Conservation (phyloP, 2,329 filamentous ascomycete species). For the Cordyceps fumosorosea region DNA sequence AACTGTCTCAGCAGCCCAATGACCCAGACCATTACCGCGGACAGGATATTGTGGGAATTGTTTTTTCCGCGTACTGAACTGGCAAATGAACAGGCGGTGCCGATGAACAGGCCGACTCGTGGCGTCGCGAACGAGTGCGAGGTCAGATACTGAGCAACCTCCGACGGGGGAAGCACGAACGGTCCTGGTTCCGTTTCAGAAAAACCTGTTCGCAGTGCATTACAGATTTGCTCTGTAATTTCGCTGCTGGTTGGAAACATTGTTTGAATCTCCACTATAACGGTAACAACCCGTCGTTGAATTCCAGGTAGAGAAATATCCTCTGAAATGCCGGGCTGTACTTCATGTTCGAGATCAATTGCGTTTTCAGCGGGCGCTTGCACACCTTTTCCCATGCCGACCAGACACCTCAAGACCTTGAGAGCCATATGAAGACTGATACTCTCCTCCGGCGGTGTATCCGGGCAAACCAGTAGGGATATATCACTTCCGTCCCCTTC, state of each 20-base stretch:
- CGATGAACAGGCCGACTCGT: conserved; percentile 61
- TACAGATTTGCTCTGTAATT: conserved; percentile 64
- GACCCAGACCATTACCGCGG: conserved; percentile 53
- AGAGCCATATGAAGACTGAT: conserved; percentile 42
- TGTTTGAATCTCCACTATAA: conserved; percentile 40
- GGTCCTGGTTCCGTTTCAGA: conserved; percentile 67
- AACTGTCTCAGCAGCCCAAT: conserved; percentile 55
- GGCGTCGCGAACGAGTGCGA: conserved; percentile 54
- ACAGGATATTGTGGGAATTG: conserved; percentile 42
- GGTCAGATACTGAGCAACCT: conserved; percentile 61
- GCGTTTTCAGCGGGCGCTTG: conserved; percentile 61
- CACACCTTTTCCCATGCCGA: conserved; percentile 64
- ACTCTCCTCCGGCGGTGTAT: conserved; percentile 31
- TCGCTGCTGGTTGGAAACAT: conserved; percentile 57
- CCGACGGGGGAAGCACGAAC: conserved; percentile 64
- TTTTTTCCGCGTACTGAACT: conserved; percentile 46
- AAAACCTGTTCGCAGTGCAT: conserved; percentile 66
- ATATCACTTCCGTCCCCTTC: neutral
- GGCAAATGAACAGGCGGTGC: conserved; percentile 64
- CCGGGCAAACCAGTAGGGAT: conserved; percentile 17
- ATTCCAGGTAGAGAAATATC: conserved; percentile 24
- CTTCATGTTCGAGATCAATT: conserved; percentile 58
- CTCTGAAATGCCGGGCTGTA: conserved; percentile 10
- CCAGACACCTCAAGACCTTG: conserved; percentile 59
- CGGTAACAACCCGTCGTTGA: conserved; percentile 40